These are phyloP conservation scores for Globisporangium lucens DNA, from an alignment of 352 stramenopile genomes.

Conservation along the genomic window DNA sequence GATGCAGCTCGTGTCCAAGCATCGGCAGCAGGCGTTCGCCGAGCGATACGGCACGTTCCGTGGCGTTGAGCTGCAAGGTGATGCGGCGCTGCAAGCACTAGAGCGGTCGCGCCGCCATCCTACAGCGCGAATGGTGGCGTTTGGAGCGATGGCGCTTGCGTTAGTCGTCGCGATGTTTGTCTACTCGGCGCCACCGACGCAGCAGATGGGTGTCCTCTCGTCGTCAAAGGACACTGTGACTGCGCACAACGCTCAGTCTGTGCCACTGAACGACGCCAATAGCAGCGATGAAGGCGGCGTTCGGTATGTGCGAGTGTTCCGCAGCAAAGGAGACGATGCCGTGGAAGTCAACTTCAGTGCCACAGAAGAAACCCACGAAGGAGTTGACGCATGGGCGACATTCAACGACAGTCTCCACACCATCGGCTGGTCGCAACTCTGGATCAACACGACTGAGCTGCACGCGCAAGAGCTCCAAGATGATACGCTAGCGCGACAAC, in stretches of 20 bases:
- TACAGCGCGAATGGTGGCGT: background rate
- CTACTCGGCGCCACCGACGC: background rate
- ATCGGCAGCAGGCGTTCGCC: background rate
- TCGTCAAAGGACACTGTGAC: background rate
- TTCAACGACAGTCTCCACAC: conserved; percentile 54
- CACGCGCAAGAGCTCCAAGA: conserved; percentile 22
- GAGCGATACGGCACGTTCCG: conserved; percentile 12
- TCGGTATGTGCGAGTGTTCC: conserved; percentile 14
- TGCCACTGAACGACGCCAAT: background rate
- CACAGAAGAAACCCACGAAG: background rate
- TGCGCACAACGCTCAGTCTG: background rate
- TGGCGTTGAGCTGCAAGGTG: background rate
- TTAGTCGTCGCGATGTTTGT: conserved; percentile 11
- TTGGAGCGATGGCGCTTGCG: conserved; percentile 8
- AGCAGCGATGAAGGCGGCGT: background rate
- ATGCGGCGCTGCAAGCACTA: background rate
- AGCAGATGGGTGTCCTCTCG: background rate
- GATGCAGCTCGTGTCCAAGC: background rate
- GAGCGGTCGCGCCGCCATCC: background rate
- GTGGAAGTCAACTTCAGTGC: conserved; percentile 12
- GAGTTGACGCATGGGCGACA: conserved; percentile 31
- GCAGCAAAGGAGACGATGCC: background rate
- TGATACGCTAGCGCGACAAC: background rate
- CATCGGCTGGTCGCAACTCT: conserved; percentile 56
- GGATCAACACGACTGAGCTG: conserved; percentile 36